Percentiles rank a stretch among this genome's conserved stretches.
Evolutionary conservation across 2,329 filamentous ascomycete species (phyloP).

Genomic region (Neopestalotiopsis sp.): DNA sequence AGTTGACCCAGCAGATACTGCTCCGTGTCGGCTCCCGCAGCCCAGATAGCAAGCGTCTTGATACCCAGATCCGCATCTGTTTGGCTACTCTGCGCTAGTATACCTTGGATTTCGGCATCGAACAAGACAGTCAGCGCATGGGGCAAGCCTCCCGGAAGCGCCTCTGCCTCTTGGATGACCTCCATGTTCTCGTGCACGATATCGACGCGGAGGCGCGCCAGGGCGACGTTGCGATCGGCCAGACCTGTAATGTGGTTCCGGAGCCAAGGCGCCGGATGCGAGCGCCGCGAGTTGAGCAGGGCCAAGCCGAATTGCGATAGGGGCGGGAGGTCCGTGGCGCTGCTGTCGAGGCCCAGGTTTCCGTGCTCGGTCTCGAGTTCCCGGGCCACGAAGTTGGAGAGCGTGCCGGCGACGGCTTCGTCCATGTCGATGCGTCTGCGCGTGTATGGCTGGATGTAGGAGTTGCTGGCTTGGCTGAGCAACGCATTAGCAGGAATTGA

Average conservation of each 20-base stretch:
- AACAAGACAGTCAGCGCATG: background rate
- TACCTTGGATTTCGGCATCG: background rate
- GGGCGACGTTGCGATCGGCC: constrained; percentile 6
- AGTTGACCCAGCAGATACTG: background rate
- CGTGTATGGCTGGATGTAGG: constrained; percentile 5
- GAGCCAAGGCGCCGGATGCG: background rate
- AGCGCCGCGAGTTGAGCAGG: background rate
- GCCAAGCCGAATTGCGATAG: background rate
- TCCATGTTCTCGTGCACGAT: constrained; percentile 5
- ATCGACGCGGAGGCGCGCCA: background rate
- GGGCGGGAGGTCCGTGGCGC: background rate
- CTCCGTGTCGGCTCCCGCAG: background rate
- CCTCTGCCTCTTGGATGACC: constrained; percentile 3
- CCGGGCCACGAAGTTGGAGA: background rate
- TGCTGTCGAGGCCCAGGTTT: constrained; percentile 2
- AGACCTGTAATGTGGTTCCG: background rate
- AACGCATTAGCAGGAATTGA: background rate
- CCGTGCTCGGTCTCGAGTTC: constrained; percentile 8
- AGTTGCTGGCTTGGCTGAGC: background rate
- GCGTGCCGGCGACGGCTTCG: background rate
- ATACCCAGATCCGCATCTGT: background rate
- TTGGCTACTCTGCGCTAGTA: background rate
- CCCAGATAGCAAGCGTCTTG: background rate
- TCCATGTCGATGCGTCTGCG: constrained; percentile 9
- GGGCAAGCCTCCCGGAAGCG: background rate